phyloP scores from a whole-genome alignment of 768 basidiomycete species.

The Gloeophyllum trabeum region DNA sequence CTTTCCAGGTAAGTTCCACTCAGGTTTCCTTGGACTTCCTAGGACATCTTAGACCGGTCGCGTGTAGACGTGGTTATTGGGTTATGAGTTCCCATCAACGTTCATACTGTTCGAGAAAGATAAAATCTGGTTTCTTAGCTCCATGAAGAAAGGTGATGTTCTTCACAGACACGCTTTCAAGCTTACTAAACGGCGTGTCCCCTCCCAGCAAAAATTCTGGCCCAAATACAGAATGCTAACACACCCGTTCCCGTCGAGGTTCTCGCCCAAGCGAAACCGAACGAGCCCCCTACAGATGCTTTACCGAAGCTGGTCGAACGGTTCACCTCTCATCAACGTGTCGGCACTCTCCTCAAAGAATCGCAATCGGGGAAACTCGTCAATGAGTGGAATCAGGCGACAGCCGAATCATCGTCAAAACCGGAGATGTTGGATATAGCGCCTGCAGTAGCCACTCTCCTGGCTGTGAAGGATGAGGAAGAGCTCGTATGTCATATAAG shows the following conservation, averaged over 20 bases:
- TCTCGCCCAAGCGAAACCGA: slow-evolving; percentile 66
- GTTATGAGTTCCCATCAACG: slow-evolving; percentile 96
- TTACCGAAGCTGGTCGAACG: slow-evolving; percentile 54
- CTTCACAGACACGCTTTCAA: slow-evolving; percentile 2
- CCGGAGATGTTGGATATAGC: slow-evolving; percentile 77
- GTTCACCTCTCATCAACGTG: slow-evolving; percentile 49
- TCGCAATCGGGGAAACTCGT: slow-evolving; percentile 76
- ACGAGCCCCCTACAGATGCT: slow-evolving; percentile 67
- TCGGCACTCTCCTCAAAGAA: slow-evolving; percentile 79
- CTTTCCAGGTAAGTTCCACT: slow-evolving; percentile 62
- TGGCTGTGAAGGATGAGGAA: slow-evolving; percentile 86
- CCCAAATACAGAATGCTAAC: slow-evolving; percentile 56
- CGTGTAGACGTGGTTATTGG: slow-evolving; percentile 90
- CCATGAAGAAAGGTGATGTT: slow-evolving; percentile 71
- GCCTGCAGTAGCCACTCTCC: slow-evolving; percentile 59
- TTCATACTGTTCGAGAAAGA: slow-evolving; percentile 75
- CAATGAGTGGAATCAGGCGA: slow-evolving; percentile 70
- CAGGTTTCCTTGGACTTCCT: no score
- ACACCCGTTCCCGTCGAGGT: slow-evolving; percentile 62
- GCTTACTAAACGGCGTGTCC: slow-evolving; percentile 4
- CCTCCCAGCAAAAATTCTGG: slow-evolving; percentile 67
- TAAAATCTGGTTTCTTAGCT: slow-evolving; percentile 72
- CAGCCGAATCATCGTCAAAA: slow-evolving; percentile 41
- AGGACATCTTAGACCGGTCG: slow-evolving; percentile 3
- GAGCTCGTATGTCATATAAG: slow-evolving; percentile 57